Conservation (phyloP, 1,284 basidiomycete species). For the Trametes pubescens region DNA sequence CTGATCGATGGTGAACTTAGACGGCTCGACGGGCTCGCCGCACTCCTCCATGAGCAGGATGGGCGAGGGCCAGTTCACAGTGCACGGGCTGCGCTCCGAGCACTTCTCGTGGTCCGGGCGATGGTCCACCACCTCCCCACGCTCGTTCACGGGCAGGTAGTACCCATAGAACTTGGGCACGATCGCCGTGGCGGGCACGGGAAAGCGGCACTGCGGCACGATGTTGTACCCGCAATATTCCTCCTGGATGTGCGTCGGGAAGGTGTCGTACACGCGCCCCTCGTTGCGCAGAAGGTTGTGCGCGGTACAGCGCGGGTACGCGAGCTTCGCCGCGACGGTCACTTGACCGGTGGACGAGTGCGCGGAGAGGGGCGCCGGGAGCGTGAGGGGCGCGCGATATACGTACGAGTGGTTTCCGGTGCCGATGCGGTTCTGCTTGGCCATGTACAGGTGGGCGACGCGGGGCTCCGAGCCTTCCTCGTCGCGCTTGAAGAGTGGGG, state of each 20-base stretch:
- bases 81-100: constrained; percentile 8
- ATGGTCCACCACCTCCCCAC: neutral
- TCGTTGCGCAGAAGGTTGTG: constrained; percentile 45
- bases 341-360: constrained; percentile 36
- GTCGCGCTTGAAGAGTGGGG: constrained; percentile 25
- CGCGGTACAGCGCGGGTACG: constrained; percentile 25
- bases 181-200: constrained; percentile 52
- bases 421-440: constrained; percentile 41
- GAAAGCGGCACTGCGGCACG: constrained; percentile 48
- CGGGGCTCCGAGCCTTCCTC: neutral
- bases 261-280: constrained; percentile 51
- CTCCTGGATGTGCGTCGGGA: constrained; percentile 54
- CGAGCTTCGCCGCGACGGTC: constrained; percentile 45
- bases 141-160: constrained; percentile 48
- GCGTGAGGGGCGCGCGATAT: constrained; percentile 40
- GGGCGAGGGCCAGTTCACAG: constrained; percentile 42
- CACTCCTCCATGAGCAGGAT: constrained; percentile 59
- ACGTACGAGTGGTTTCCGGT: constrained; percentile 45
- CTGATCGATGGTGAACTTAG: constrained; percentile 43
- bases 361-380: constrained; percentile 37
- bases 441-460: constrained; percentile 37
- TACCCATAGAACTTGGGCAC: constrained; percentile 63
- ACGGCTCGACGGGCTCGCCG: constrained; percentile 45
- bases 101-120: constrained; percentile 10
- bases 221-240: constrained; percentile 56